Base-by-base conservation (phyloP, 768 basidiomycete species). In the Pleurotus platypus region DNA sequence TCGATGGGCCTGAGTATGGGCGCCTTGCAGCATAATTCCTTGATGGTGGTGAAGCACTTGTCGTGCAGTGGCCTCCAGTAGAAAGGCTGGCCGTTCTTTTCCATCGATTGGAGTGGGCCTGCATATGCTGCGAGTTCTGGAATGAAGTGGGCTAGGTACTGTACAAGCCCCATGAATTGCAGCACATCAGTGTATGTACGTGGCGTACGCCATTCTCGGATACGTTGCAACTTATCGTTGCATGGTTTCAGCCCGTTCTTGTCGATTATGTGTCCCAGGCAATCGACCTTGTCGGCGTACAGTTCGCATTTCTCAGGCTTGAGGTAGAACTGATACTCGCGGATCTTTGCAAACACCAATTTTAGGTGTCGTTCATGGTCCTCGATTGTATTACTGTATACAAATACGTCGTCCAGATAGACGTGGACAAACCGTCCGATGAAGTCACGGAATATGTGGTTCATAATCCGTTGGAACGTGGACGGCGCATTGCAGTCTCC, bases 381-480 rank as follows among this genome's bases (percentile, higher is more conserved):
- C 5, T 26, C 24, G 4, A 26, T 26, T 26, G 24, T 26, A 26
- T 26, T 26, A 5, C 24, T 26, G 24, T 26, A 26, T 26, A 26
- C 24, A 26, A 26, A 26, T 26, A 26, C 24, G 5, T 80, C 74
- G 56, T 81, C 77, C 0, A 80, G 60, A 55, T 79, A 80, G 2
- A 75, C 68, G 46, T 79, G 71, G 7, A 79, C 35, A 55, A 74
- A 78, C 7, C 43, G n/a, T 0, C 76, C 74, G 3, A 81, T 71
- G 15, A 61, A 49, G 1, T 75, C 68, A 2, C 66, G 57, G 46
- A 82, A 77, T 16, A 79, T 68, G 3, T 56, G 30, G 0, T 67
- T 78, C 72, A 80, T 78, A 0, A 81, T 58, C 0, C 69, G 42
- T 55, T 82, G 80, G 55, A 78, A 82, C 0, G 78, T 82, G 0